Evolutionary conservation across 2,329 filamentous ascomycete genomes (phyloP), one percentile per base, ranked within the genome.

Genomic region (Graphium sp.): DNA sequence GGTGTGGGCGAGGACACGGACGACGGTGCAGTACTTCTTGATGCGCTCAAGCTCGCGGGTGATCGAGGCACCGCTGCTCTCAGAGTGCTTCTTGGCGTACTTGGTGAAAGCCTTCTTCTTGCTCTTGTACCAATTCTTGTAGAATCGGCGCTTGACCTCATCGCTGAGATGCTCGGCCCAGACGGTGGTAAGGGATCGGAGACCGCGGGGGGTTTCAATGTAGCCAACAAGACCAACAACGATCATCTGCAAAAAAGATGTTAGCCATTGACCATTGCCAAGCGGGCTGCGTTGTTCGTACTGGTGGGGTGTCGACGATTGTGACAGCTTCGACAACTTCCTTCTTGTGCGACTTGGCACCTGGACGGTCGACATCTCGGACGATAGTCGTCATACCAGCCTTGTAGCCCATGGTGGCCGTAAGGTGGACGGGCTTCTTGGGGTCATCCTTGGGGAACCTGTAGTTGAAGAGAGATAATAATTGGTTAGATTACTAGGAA

Each of bases 61-160:
- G 69, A 95, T 79, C 53, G 82, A 84, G 47, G 81, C 66, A 52
- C 83, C 85, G 63, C 62, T 80, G 68, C 65, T 77, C 71, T 95
- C 87, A 41, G 87, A 84, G 78, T 95, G 83, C 77, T 92, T 87
- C 83, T 95, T 98, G 71, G 89, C 83, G 68, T 98, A 98, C 74
- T 92, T 94, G 74, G 89, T 98, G 73, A 98, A 98, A 39, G 89
- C 89, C 87, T 98, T 98, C 83, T 94, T 95, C 85, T 98, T 98
- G 74, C 76, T 84, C 80, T 93, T 93, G 81, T 98, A 98, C 89
- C 89, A 98, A 80, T 98, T 98, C 84, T 95, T 95, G 82, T 98
- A 98, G 83, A 98, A 98, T 58, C 89, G 82, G 54, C 89, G 82
- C 79, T 93, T 93, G 62, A 98, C 58, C 69, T 95, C 89, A 62